phyloP scores from a whole-genome alignment of 2,329 filamentous ascomycete genomes.

The Clonostachys solani region DNA sequence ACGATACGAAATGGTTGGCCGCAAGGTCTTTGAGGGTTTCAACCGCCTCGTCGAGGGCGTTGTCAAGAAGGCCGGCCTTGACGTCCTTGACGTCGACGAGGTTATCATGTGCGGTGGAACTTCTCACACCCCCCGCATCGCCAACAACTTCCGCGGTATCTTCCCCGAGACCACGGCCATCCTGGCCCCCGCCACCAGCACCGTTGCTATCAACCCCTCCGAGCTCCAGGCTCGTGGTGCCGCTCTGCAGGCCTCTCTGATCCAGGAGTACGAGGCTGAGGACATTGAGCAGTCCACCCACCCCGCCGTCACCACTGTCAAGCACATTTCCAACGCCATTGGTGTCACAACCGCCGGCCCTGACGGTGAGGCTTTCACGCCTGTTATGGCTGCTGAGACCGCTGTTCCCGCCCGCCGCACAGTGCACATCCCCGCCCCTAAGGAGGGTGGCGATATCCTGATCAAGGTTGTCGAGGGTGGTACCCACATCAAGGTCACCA shows the following conservation, averaged over 20 bases:
- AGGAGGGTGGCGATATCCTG: slow-evolving; percentile 81
- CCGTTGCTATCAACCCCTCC: slow-evolving; percentile 84
- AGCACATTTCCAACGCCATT: slow-evolving; percentile 84
- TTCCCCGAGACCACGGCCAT: slow-evolving; percentile 80
- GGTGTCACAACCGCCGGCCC: slow-evolving; percentile 69
- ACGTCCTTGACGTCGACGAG: slow-evolving; percentile 90
- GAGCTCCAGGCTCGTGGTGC: slow-evolving; percentile 87
- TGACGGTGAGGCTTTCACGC: slow-evolving; percentile 65
- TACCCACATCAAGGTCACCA: slow-evolving; percentile 89
- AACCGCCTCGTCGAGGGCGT: slow-evolving; percentile 79
- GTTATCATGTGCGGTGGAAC: slow-evolving; percentile 90
- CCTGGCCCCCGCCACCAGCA: slow-evolving; percentile 75
- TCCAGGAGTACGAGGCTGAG: slow-evolving; percentile 88
- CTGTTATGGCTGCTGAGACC: slow-evolving; percentile 81
- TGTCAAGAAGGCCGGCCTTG: slow-evolving; percentile 87
- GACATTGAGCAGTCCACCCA: slow-evolving; percentile 97
- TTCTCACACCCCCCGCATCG: slow-evolving; percentile 90
- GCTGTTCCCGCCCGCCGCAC: slow-evolving; percentile 85
- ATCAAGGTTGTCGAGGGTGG: slow-evolving; percentile 85
- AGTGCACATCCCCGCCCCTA: slow-evolving; percentile 70
- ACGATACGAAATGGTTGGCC: slow-evolving; percentile 83
- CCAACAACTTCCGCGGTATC: slow-evolving; percentile 69
- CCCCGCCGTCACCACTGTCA: slow-evolving; percentile 88
- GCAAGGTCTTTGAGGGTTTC: slow-evolving; percentile 85
- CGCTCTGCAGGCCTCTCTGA: slow-evolving; percentile 89